Conservation (phyloP, 805 yeast species). For the Saccharomycopsis lassenensis region DNA sequence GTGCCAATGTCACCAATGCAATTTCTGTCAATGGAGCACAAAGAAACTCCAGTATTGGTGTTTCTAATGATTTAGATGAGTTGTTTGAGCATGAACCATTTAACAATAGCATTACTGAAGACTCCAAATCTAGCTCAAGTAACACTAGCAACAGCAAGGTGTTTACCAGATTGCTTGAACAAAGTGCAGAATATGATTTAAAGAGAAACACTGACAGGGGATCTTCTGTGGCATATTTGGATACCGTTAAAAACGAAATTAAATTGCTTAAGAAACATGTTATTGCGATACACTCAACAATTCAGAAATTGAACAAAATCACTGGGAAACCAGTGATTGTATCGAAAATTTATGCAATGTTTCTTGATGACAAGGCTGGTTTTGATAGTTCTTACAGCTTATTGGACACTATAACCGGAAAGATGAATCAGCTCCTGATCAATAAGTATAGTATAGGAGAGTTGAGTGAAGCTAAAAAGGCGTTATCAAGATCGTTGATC, state of each 20-base stretch:
- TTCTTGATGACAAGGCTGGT: no score
- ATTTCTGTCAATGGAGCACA: conserved; percentile 12
- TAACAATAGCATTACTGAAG: background rate
- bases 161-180: conserved; percentile 1
- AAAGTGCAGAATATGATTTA: conserved; percentile 2
- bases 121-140: background rate
- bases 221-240: conserved; percentile 22
- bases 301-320: no score
- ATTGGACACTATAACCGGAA: no score
- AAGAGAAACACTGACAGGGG: conserved; percentile 5
- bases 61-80: conserved; percentile 8
- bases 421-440: no score
- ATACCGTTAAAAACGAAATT: conserved; percentile 31
- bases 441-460: no score
- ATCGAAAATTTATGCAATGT: no score
- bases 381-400: no score
- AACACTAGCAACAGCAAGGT: background rate
- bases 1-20: background rate
- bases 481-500: no score
- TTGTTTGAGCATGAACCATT: conserved; percentile 2
- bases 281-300: no score
- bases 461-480: no score
- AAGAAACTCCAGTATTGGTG: conserved; percentile 12
- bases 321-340: no score
- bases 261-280: conserved; percentile 25